Base-by-base conservation (phyloP, 345 rosid genomes). In the Heritiera littoralis region DNA sequence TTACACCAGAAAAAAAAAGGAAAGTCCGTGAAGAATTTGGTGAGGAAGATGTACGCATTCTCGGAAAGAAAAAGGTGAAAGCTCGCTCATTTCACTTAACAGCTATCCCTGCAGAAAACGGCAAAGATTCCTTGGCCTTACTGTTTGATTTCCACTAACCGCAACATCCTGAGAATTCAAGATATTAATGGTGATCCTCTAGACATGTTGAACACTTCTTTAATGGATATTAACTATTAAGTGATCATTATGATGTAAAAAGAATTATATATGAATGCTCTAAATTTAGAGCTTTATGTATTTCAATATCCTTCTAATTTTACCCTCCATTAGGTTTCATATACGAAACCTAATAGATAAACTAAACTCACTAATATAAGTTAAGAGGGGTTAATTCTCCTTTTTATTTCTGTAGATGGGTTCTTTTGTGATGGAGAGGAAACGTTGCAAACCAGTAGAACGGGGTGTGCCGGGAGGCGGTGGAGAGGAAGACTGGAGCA, bases 21-120 rank as follows among this genome's bases (percentile, higher is more conserved):
- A 23, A 23, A 83, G 78, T 14, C 82, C 82, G 85, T 83, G 85
- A 83, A 46, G 40, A 64, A 70, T 69, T 68, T 55, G 60, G 55
- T 15, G 67, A 55, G 67, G 10, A 45, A 82, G 17, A 30, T 15
- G 35, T 5, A 35, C 5, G 40, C 72, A 59, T 20, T 38, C 23
- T 41, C 77, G 0, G 38, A 35, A 35, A 35, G 38, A 35, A 35
- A 35, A 35, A 35, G 68, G 28, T 23, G 28, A 23, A 9, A 14
- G 56, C 28, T 23, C 28, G 68, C 58, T 65, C 3, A 11, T 81
- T 30, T 30, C 49, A 70, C 23, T 65, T 35, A 10, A 55, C 23
- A 30, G 11, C 15, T 15, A 4, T 43, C 43, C 20, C 18, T 35
- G 28, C 6, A 9, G 0, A 54, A 64, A 77, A 65, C 69, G n/a